Percentiles rank a stretch among this genome's conserved stretches.
phyloP scores from a whole-genome alignment of 441 rosid species.

The Omphalea diandra region DNA sequence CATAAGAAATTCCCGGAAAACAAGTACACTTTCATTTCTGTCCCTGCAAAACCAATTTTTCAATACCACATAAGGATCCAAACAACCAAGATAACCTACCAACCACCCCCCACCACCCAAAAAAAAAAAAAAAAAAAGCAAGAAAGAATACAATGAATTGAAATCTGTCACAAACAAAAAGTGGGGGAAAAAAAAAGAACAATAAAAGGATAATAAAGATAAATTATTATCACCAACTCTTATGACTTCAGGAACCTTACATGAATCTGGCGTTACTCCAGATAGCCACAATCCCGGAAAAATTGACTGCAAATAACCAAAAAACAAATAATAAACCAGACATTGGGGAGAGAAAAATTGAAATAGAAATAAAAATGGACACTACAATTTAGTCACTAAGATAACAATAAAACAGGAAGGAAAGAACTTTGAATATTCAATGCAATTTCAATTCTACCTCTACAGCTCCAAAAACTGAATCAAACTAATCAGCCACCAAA shows the following conservation, averaged over 20 bases:
- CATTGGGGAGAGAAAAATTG: not conserved
- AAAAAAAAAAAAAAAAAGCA: not conserved
- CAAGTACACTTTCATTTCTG: constrained; percentile 1
- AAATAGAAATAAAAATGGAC: not conserved
- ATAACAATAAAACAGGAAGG: constrained; percentile 5
- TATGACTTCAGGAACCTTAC: constrained; percentile 49
- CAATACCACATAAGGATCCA: not conserved
- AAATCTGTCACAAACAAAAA: no score
- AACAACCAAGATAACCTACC: not conserved
- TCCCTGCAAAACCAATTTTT: constrained; percentile 22
- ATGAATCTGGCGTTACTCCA: constrained; percentile 50
- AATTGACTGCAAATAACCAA: constrained; percentile 41
- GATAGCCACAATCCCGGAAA: constrained; percentile 61
- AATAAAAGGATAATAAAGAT: no score
- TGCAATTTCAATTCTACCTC: not conserved
- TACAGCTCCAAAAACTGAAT: constrained; percentile 8
- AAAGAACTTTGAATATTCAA: not conserved
- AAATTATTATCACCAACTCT: constrained; percentile 36
- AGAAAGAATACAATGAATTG: no score
- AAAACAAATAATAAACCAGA: constrained; percentile 2
- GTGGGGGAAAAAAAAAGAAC: not conserved
- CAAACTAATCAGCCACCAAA: constrained; percentile 3
- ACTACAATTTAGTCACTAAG: not conserved
- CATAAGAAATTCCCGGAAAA: constrained; percentile 17
- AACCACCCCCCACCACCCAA: no score